A percentile compares a stretch with the other conserved stretches of the same genome.
Evolutionary conservation across 2,329 filamentous ascomycete species (phyloP).

Genomic region (Bipolaris sorokiniana): DNA sequence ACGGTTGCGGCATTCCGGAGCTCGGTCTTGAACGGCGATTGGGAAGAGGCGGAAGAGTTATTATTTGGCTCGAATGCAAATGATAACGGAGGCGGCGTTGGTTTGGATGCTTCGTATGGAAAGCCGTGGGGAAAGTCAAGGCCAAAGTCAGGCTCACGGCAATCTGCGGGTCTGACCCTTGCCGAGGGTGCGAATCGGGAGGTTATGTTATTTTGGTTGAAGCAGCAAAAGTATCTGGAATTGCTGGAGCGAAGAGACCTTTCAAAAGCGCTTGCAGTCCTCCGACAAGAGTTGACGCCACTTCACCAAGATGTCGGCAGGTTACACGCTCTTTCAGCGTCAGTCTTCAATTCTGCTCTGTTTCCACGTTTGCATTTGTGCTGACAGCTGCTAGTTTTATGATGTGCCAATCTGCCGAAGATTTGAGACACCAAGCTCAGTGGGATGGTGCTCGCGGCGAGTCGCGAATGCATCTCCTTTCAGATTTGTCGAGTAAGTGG

Average conservation of each 20-base stretch:
- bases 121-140: conserved; percentile 44
- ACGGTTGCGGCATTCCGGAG: conserved; percentile 84
- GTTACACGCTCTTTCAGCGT: conserved; percentile 81
- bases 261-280: conserved; percentile 75
- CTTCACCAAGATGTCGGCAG: conserved; percentile 78
- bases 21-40: conserved; percentile 80
- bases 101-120: conserved; percentile 40
- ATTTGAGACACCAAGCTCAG: conserved; percentile 75
- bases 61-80: conserved; percentile 64
- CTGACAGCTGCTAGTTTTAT: conserved; percentile 66
- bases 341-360: conserved; percentile 21
- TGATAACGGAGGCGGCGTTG: conserved; percentile 53
- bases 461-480: conserved; percentile 76
- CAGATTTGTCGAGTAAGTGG: conserved; percentile 78
- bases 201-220: conserved; percentile 84
- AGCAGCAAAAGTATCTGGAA: conserved; percentile 95
- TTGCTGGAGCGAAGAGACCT: conserved; percentile 79
- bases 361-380: background rate
- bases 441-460: conserved; percentile 84
- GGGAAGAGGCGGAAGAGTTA: conserved; percentile 83
- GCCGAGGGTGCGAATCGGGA: conserved; percentile 75
- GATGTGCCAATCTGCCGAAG: conserved; percentile 82
- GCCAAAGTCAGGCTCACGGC: conserved; percentile 43
- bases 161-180: conserved; percentile 68
- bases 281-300: conserved; percentile 86